A percentile compares a stretch with the other conserved stretches of the same genome.
phyloP scores from a whole-genome alignment of 2,329 filamentous ascomycete species.

The Trichoderma asperellum region DNA sequence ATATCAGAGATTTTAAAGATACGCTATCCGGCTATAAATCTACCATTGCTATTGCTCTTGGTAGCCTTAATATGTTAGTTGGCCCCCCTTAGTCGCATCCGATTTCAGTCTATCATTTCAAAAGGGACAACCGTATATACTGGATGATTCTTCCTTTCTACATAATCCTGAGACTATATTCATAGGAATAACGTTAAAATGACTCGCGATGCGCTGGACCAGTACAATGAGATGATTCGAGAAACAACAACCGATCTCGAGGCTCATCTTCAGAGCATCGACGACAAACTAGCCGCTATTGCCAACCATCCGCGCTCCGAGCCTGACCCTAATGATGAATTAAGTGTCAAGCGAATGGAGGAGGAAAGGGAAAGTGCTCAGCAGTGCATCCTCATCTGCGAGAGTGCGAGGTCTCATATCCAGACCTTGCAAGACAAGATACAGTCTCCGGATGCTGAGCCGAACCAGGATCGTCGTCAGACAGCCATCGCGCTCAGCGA shows the following conservation, averaged over 20 bases:
- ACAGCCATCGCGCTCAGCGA: background rate
- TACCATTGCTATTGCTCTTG: conserved; percentile 34
- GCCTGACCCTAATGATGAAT: background rate
- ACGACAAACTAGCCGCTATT: conserved; percentile 23
- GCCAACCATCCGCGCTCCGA: background rate
- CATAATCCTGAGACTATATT: background rate
- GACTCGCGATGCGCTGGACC: conserved; percentile 30
- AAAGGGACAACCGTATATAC: background rate
- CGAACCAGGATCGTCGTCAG: background rate
- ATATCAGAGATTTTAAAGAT: conserved; percentile 47
- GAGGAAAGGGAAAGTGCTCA: conserved; percentile 28
- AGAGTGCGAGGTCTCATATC: background rate
- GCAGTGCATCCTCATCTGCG: conserved; percentile 30
- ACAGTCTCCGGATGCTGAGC: background rate
- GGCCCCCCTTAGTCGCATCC: background rate
- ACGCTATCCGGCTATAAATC: conserved; percentile 48
- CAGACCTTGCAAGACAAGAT: background rate
- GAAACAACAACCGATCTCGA: conserved; percentile 33
- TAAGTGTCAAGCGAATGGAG: conserved; percentile 10
- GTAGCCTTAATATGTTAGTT: conserved; percentile 33
- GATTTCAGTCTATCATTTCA: background rate
- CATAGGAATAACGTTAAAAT: conserved; percentile 10
- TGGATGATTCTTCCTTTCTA: background rate
- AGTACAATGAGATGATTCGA: conserved; percentile 33
- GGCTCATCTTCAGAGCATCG: conserved; percentile 19